Evolutionary conservation across 2,329 filamentous ascomycete genomes (phyloP).

Genomic region (Lasiodiplodia sp.): DNA sequence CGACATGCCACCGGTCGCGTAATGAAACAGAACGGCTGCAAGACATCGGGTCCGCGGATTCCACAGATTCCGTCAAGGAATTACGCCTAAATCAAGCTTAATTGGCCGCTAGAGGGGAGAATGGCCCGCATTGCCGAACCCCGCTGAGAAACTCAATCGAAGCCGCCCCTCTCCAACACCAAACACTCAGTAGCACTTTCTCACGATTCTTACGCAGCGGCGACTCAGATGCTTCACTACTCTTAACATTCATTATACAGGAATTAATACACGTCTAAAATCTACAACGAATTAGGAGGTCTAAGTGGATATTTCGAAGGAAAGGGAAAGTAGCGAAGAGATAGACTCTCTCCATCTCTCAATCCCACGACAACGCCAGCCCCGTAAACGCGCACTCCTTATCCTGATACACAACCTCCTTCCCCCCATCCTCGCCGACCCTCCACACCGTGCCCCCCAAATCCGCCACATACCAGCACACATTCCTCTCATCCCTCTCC

Average conservation of each 20-base stretch:
- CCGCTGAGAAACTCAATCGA: neutral
- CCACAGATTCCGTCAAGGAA: neutral
- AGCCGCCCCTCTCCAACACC: too few relatives aligned
- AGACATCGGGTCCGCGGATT: neutral
- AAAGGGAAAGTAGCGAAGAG: too few relatives aligned
- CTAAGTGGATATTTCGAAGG: too few relatives aligned
- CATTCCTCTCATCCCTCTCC: constrained; percentile 32
- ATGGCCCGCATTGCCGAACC: neutral
- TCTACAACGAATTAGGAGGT: too few relatives aligned
- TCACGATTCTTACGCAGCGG: too few relatives aligned
- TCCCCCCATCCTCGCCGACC: constrained; percentile 15
- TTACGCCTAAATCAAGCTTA: neutral
- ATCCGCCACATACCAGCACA: constrained; percentile 34
- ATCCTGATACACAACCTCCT: constrained; percentile 16
- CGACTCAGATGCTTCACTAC: too few relatives aligned
- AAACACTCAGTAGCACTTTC: too few relatives aligned
- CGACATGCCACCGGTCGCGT: neutral
- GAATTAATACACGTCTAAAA: neutral
- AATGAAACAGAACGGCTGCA: neutral
- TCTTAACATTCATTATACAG: neutral
- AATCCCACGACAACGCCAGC: neutral
- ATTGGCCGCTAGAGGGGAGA: neutral
- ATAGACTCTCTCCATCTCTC: neutral
- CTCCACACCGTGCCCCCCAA: constrained; percentile 33
- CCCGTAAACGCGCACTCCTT: constrained; percentile 21